phyloP scores from a whole-genome alignment of 2,329 filamentous ascomycete genomes.

The Diaporthe sp. region DNA sequence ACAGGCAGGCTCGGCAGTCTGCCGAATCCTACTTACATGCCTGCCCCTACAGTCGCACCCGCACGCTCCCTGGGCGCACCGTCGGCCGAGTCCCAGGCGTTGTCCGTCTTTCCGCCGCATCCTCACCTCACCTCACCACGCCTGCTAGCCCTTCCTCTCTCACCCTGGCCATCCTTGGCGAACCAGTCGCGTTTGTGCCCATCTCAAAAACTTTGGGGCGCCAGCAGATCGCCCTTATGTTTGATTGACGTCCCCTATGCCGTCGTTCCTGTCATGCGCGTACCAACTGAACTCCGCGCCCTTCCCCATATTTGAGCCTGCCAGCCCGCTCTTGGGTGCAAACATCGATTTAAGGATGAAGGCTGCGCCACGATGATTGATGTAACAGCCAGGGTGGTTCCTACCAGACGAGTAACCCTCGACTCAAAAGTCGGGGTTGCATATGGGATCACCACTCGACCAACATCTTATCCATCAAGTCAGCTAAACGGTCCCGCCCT shows the following conservation, averaged over 20 bases:
- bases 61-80: slow-evolving; percentile 2
- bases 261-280: background rate
- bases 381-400: slow-evolving; percentile 23
- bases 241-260: slow-evolving; percentile 21
- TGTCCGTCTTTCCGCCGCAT: slow-evolving; percentile 15
- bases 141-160: background rate
- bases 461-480: background rate
- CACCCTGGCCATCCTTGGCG: background rate
- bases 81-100: slow-evolving; percentile 26
- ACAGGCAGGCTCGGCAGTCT: slow-evolving; percentile 24
- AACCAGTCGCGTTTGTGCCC: slow-evolving; percentile 4
- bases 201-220: background rate
- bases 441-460: slow-evolving; percentile 10
- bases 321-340: background rate
- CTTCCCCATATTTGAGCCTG: slow-evolving; percentile 16
- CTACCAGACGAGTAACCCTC: slow-evolving; percentile 8
- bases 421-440: background rate
- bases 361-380: slow-evolving; percentile 13
- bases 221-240: slow-evolving; percentile 6
- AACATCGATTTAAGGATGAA: slow-evolving; percentile 10
- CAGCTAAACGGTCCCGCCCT: slow-evolving; percentile 25
- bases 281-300: background rate
- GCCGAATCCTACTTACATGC: slow-evolving; percentile 29
- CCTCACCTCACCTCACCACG: background rate
- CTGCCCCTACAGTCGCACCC: slow-evolving; percentile 3